These are phyloP conservation scores for Rhizopus sp. DNA, from an alignment of 371 early-diverging fungal species.

Conservation along the genomic window DNA sequence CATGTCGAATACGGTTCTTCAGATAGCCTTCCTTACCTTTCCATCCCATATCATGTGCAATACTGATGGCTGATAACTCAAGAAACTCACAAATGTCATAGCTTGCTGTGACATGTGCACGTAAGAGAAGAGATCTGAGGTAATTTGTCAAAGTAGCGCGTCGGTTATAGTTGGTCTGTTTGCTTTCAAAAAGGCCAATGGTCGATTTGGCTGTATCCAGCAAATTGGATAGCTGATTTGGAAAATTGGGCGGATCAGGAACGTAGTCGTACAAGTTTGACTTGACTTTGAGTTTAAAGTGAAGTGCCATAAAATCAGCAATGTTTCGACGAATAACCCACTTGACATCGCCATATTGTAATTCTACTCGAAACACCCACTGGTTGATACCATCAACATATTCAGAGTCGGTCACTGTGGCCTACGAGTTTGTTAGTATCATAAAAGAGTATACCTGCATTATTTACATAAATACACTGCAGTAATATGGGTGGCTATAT, in stretches of 20 bases:
- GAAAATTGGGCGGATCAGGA: constrained; percentile 48
- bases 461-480: constrained; percentile 37
- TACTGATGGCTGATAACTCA: constrained; percentile 74
- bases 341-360: constrained; percentile 78
- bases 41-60: constrained; percentile 83
- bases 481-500: constrained; percentile 46
- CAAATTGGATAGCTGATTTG: constrained; percentile 47
- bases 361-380: constrained; percentile 69
- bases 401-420: constrained; percentile 62
- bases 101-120: constrained; percentile 62
- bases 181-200: constrained; percentile 25
- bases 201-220: constrained; percentile 43
- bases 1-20: constrained; percentile 55
- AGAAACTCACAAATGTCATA: constrained; percentile 83
- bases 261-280: constrained; percentile 43
- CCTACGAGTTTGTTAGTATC: constrained; percentile 15
- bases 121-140: constrained; percentile 56
- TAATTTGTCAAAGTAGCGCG: constrained; percentile 66
- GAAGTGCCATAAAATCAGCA: constrained; percentile 72
- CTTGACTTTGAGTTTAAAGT: constrained; percentile 60
- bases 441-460: constrained; percentile 1
- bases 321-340: constrained; percentile 78
- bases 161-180: constrained; percentile 12
- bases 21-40: constrained; percentile 85
- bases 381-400: constrained; percentile 36